phyloP scores from a whole-genome alignment of 1,139 yeast genomes.

The Diutina rugosa region DNA sequence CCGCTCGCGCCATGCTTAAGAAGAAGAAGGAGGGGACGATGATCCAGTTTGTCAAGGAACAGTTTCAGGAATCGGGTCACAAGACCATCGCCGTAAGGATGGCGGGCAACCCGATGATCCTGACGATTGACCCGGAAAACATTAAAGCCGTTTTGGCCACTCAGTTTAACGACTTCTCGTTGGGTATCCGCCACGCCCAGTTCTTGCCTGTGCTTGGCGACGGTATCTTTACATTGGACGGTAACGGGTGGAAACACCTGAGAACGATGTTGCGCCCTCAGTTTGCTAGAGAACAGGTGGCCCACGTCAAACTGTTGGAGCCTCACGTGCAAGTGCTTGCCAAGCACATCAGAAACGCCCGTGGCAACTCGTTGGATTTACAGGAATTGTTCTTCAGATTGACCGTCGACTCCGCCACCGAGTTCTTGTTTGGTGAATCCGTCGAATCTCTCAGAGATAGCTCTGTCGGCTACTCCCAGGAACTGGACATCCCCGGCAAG shows the following conservation, averaged over 20 bases:
- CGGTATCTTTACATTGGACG: neutral
- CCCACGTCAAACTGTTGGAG: neutral
- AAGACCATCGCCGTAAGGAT: slow-evolving; percentile 3
- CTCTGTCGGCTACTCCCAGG: slow-evolving; percentile 11
- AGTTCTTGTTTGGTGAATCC: slow-evolving; percentile 39
- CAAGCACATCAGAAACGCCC: slow-evolving; percentile 1
- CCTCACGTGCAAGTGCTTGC: neutral
- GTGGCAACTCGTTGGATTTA: slow-evolving; percentile 22
- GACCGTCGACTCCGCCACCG: slow-evolving; percentile 47
- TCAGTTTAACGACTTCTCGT: slow-evolving; percentile 1
- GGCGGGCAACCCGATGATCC: slow-evolving; percentile 14
- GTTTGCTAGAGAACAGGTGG: slow-evolving; percentile 1
- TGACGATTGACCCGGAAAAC: slow-evolving; percentile 11
- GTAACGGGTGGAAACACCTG: slow-evolving; percentile 1
- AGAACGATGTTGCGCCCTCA: slow-evolving; percentile 2
- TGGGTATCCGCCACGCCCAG: slow-evolving; percentile 1
- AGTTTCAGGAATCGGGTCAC: neutral
- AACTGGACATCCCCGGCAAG: slow-evolving; percentile 9
- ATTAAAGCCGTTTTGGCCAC: slow-evolving; percentile 2
- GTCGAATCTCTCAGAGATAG: slow-evolving; percentile 11
- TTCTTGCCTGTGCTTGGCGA: neutral
- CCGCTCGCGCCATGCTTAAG: neutral
- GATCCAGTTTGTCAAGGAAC: neutral
- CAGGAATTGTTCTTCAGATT: slow-evolving; percentile 36
- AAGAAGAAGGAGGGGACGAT: neutral